Evolutionary conservation across 2,329 filamentous ascomycete genomes (phyloP), one percentile per base, ranked within the genome.

Genomic region (Pleurostoma richardsiae): DNA sequence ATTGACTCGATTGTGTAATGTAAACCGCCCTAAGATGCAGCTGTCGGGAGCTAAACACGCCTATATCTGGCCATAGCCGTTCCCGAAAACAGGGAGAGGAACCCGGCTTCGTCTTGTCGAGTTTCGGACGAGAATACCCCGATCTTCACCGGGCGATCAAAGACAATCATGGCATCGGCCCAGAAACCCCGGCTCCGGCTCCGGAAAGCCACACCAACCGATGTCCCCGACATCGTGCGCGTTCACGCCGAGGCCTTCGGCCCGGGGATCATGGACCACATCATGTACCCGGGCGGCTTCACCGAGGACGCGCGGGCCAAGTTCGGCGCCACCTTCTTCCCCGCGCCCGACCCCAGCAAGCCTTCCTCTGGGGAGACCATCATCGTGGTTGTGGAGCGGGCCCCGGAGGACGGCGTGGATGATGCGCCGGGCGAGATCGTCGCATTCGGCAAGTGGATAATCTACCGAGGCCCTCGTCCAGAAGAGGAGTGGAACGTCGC

Each of bases 361-460:
- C 29, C 33, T 3, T 30, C 42, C 8, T 27, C 40, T 4, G 30
- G 39, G 5, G 46, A 48, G 42, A 26, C 30, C 28, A 41, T 56
- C 4, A 7, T 59, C 31, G 51, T 48, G 39, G 56, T 62, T 5
- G 61, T 59, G 10, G 62, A 64, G 49, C 47, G 55, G 19, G 38
- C 54, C 6, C 49, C 49, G 1, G 49, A 53, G 3, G 46, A 39
- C 5, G 44, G 27, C 4, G 30, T 39, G 7, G 44, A 33, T 2
- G 49, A 51, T 7, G 42, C 43, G 3, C 42, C 46, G 7, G 46
- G 55, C 4, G 59, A 62, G 45, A 48, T 66, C 6, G 55, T 63
- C 5, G 63, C 59, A 10, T 63, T 57, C 40, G 54, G 54, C 27
- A 59, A 59, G 43, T 64, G 59, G 58, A 38, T 29, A 10, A 38